Conservation (phyloP, 2,329 filamentous ascomycete species). For the Talaromyces sp. region DNA sequence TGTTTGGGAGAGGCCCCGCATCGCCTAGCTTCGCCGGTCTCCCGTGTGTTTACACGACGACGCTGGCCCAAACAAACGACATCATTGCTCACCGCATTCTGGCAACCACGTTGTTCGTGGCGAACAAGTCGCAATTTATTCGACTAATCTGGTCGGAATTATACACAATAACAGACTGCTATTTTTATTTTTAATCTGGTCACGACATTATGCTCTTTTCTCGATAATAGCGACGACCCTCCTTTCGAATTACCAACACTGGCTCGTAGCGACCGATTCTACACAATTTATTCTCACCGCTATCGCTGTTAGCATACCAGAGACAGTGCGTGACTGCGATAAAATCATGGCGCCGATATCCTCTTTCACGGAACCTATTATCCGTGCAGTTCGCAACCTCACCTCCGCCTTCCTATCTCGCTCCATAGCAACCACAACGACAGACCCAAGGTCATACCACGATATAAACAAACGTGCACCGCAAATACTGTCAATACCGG, state of each 20-base stretch:
- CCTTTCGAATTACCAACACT: background rate
- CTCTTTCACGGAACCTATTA: slow-evolving; percentile 1
- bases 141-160: background rate
- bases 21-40: background rate
- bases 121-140: background rate
- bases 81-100: background rate
- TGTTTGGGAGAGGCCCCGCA: background rate
- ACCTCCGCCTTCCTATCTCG: slow-evolving; percentile 6
- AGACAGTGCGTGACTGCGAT: background rate
- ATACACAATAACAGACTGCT: background rate
- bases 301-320: background rate
- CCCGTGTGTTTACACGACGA: background rate
- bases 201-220: background rate
- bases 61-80: background rate
- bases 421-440: slow-evolving; percentile 3
- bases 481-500: slow-evolving; percentile 50
- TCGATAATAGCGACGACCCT: background rate
- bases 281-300: background rate
- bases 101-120: background rate
- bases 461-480: slow-evolving; percentile 2
- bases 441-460: background rate
- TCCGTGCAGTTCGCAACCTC: slow-evolving; percentile 7
- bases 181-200: background rate
- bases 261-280: background rate
- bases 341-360: slow-evolving; percentile 9